phyloP scores from a whole-genome alignment of 495 filamentous ascomycete species.

The Articulospora tetracladia region DNA sequence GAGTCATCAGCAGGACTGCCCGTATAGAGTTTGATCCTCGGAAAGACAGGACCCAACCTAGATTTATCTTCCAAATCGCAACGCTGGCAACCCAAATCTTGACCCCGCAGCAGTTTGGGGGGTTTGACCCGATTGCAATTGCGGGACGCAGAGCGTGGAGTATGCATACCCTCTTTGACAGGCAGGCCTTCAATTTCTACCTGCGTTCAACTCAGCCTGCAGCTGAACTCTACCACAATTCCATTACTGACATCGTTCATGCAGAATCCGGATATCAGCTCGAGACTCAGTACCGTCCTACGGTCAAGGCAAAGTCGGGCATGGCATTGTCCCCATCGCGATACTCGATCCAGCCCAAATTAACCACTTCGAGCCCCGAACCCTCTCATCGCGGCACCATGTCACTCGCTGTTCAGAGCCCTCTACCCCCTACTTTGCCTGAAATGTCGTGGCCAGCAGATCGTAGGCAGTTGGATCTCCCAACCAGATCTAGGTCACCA shows the following conservation, averaged over 20 bases:
- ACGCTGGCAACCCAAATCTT: conserved; percentile 14
- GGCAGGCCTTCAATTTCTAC: conserved; percentile 7
- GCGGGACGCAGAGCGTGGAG: conserved; percentile 10
- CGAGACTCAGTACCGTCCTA: background rate
- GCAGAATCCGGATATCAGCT: background rate
- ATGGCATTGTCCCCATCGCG: conserved; percentile 17
- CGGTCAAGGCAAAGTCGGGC: conserved; percentile 11
- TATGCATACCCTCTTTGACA: background rate
- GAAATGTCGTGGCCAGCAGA: background rate
- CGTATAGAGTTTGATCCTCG: background rate
- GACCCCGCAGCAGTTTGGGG: conserved; percentile 3
- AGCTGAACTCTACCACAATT: too few species aligned
- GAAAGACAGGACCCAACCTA: background rate
- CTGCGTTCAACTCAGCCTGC: too few species aligned
- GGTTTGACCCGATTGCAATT: conserved; percentile 6
- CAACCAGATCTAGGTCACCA: conserved; percentile 18
- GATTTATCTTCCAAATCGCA: conserved; percentile 7
- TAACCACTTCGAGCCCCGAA: background rate
- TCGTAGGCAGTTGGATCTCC: background rate
- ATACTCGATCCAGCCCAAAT: conserved; percentile 7
- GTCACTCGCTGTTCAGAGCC: conserved; percentile 2
- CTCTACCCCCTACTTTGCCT: conserved; percentile 6
- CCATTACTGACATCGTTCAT: background rate
- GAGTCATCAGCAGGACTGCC: conserved; percentile 1
- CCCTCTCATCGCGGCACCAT: conserved; percentile 5